A percentile compares a stretch with the other conserved stretches of the same genome.
Conservation (phyloP, 2,329 filamentous ascomycete species). For the Leptographium flavum region DNA sequence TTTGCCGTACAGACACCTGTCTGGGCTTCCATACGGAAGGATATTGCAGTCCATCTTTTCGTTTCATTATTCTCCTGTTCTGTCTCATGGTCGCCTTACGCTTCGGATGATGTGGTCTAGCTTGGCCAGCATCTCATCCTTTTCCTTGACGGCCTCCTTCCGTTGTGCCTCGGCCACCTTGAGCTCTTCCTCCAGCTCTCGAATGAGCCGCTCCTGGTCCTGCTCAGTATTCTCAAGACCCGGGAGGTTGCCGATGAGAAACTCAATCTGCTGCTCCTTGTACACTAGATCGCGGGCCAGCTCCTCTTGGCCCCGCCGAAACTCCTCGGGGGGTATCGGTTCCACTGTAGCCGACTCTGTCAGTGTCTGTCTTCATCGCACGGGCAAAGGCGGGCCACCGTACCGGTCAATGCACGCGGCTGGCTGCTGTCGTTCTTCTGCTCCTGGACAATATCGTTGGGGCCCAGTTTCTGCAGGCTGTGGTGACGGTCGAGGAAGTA, state of each 20-base stretch:
- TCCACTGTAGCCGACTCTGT: conserved; percentile 30
- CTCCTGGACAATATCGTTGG: conserved; percentile 44
- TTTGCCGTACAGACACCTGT: no score
- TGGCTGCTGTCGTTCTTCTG: conserved; percentile 24
- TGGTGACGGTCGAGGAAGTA: conserved; percentile 56
- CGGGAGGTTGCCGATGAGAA: conserved; percentile 58
- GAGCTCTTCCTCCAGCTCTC: conserved; percentile 50
- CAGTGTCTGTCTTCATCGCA: not conserved
- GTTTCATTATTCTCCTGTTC: not conserved
- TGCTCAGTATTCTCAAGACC: conserved; percentile 66
- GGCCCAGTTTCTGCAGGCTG: conserved; percentile 44
- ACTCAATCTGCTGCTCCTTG: conserved; percentile 74
- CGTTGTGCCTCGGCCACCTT: conserved; percentile 48
- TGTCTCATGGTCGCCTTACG: conserved; percentile 38
- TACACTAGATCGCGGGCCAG: conserved; percentile 62
- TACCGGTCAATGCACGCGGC: conserved; percentile 10
- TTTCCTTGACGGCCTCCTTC: conserved; percentile 48
- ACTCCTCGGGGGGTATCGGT: conserved; percentile 47
- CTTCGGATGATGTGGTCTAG: conserved; percentile 47
- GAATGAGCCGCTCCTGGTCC: conserved; percentile 56
- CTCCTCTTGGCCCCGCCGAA: conserved; percentile 54
- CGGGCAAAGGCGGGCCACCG: not conserved
- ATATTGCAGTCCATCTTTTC: conserved; percentile 4
- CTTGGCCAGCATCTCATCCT: conserved; percentile 43
- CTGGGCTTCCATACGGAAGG: no score